These are phyloP conservation scores for Yamadazyma kitorensis DNA, from an alignment of 805 yeast species.

Conservation along the genomic window DNA sequence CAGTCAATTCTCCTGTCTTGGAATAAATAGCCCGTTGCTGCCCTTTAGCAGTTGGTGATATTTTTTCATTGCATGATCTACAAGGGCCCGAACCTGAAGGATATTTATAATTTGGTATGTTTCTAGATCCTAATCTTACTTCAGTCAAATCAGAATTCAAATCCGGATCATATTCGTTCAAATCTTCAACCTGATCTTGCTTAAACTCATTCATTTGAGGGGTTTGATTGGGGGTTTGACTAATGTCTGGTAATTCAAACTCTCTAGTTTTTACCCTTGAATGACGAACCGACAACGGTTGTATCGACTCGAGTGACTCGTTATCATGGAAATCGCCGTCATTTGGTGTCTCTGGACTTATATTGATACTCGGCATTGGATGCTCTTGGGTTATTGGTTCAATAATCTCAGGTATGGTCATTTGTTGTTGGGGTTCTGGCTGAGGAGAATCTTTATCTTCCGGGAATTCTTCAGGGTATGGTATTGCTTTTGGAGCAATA, in stretches of 20 bases:
- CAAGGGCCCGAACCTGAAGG: conserved; percentile 80
- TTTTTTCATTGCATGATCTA: conserved; percentile 61
- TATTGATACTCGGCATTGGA: background rate
- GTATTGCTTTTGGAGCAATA: background rate
- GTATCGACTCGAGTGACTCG: conserved; percentile 16
- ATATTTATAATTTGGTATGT: conserved; percentile 14
- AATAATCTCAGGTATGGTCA: conserved; percentile 1
- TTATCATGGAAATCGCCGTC: conserved; percentile 3
- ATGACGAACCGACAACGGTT: conserved; percentile 21
- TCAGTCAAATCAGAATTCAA: too few relatives aligned
- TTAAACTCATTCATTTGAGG: background rate
- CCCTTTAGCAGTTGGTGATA: conserved; percentile 40
- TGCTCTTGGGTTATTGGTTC: background rate
- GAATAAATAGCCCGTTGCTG: conserved; percentile 68
- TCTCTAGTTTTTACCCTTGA: conserved; percentile 5
- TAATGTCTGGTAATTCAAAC: conserved; percentile 12
- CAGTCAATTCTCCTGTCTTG: conserved; percentile 78
- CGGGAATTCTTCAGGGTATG: conserved; percentile 5
- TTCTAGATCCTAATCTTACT: too few relatives aligned
- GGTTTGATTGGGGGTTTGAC: conserved; percentile 12
- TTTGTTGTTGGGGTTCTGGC: background rate
- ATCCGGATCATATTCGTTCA: too few relatives aligned
- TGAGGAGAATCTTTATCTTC: conserved; percentile 4
- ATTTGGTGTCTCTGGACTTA: background rate
- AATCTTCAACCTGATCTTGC: too few relatives aligned